Percentiles rank a stretch among this genome's conserved stretches.
These are phyloP conservation scores for Ceratocystis alfenasii DNA, from an alignment of 2,329 filamentous ascomycete species.

Conservation along the genomic window DNA sequence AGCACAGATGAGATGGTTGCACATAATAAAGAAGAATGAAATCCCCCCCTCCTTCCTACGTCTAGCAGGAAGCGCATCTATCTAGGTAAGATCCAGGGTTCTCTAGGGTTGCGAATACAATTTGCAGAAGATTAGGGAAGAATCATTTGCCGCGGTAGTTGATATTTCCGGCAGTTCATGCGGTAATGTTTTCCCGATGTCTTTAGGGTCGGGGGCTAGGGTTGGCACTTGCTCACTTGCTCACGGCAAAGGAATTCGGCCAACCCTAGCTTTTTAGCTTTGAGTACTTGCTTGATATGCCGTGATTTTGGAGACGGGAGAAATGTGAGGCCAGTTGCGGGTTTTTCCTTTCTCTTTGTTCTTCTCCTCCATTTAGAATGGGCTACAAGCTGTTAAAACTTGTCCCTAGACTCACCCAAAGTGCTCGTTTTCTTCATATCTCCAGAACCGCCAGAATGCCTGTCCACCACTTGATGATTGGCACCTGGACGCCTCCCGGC, in stretches of 20 bases:
- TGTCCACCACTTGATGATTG: constrained; percentile 77
- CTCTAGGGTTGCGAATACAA: not conserved
- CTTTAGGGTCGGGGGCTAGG: not conserved
- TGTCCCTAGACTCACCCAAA: not conserved
- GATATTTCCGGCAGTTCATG: constrained; percentile 1
- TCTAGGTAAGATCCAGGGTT: not conserved
- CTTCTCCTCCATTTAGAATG: not conserved
- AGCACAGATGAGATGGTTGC: not conserved
- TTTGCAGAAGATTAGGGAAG: not conserved
- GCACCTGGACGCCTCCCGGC: constrained; percentile 80
- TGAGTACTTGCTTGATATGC: not conserved
- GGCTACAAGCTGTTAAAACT: not conserved
- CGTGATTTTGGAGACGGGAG: not conserved
- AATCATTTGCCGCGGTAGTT: not conserved
- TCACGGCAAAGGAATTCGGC: not conserved
- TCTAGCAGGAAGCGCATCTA: not conserved
- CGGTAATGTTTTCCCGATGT: not conserved
- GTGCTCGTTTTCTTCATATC: not conserved
- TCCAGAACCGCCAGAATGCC: constrained; percentile 46
- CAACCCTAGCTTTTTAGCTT: not conserved
- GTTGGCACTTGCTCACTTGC: not conserved
- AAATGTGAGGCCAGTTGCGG: not conserved
- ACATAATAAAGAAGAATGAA: not conserved
- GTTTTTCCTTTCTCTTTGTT: not conserved
- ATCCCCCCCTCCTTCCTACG: not conserved